Evolutionary conservation across 106 monocot genomes (phyloP), one percentile per base, ranked within the genome.

Genomic region (Posidonia australis): DNA sequence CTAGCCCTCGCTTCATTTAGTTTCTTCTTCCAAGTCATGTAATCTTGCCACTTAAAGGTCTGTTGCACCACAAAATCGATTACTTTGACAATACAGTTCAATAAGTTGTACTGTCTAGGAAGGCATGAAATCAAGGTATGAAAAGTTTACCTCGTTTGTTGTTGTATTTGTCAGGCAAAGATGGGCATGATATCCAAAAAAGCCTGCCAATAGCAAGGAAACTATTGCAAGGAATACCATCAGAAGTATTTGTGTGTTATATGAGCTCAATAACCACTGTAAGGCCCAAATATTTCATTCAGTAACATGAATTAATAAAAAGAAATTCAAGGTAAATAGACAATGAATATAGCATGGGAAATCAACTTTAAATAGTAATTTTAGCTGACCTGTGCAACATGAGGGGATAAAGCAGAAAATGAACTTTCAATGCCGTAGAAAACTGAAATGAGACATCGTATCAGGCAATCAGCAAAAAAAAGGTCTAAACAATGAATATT

Each of bases 31-130:
- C 91, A 91, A 69, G 66, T 82, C 48, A 85, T 72, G 62, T 98
- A 98, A 51, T 98, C 91, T 79, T 98, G 81, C 96, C 96, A 98
- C 72, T 98, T 98, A 36, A 85, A 91, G 25, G 91, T 81, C 98
- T 98, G 72, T 60, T 29, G 6, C 41, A 54, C 32, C 41, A 68
- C 18, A 53, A 46, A 2, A 31, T 27, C 42, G 25, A 63, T 49
- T 43, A 29, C 51, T 67, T 10, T 10, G 17, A 27, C 7, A 27
- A 26, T 42, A 24, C 36, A 27, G 10, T 44, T 43, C 26, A 24
- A 16, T 16, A 11, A 60, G 36, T 7, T 4, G 36, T 36, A 36
- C n/a, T n/a, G 36, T 7, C 2, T 36, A 7, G 7, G 36, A 36
- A 36, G 36, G 36, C 2, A 36, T 36, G 36, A 36, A 36, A 36